A percentile compares a stretch with the other conserved stretches of the same genome.
These are phyloP conservation scores for Canariomyces notabilis DNA, from an alignment of 2,329 filamentous ascomycete genomes.

Conservation along the genomic window DNA sequence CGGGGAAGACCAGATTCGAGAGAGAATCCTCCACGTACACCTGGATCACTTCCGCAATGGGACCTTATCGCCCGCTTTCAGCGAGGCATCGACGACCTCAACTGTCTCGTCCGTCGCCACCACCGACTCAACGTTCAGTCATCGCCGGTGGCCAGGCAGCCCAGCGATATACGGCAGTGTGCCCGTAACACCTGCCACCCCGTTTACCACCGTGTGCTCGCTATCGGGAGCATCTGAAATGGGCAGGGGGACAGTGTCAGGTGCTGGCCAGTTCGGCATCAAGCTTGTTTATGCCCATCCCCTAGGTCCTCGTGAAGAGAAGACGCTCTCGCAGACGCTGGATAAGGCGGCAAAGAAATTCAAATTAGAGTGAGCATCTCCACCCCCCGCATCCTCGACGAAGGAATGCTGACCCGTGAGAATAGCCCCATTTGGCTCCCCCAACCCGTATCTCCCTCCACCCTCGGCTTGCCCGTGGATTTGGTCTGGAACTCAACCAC, in stretches of 20 bases:
- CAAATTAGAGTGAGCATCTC: slow-evolving; percentile 33
- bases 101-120: slow-evolving; percentile 23
- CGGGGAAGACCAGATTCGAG: slow-evolving; percentile 31
- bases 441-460: slow-evolving; percentile 38
- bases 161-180: slow-evolving; percentile 37
- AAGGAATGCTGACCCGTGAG: slow-evolving; percentile 12
- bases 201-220: slow-evolving; percentile 33
- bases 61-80: slow-evolving; percentile 32
- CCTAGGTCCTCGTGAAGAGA: slow-evolving; percentile 44
- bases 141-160: slow-evolving; percentile 32
- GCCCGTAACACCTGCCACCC: slow-evolving; percentile 46
- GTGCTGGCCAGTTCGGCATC: slow-evolving; percentile 39
- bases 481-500: slow-evolving; percentile 51
- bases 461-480: slow-evolving; percentile 44
- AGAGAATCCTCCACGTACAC: slow-evolving; percentile 21
- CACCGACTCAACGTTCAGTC: slow-evolving; percentile 21
- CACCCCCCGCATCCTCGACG: neutral
- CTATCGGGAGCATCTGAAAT: slow-evolving; percentile 24
- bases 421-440: slow-evolving; percentile 40
- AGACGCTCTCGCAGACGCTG: slow-evolving; percentile 43
- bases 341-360: slow-evolving; percentile 50
- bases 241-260: slow-evolving; percentile 15
- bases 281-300: slow-evolving; percentile 46
- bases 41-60: slow-evolving; percentile 25
- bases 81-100: slow-evolving; percentile 26